These are phyloP conservation scores for Phyllosticta capitalensis DNA, from an alignment of 2,329 filamentous ascomycete genomes.

Conservation along the genomic window DNA sequence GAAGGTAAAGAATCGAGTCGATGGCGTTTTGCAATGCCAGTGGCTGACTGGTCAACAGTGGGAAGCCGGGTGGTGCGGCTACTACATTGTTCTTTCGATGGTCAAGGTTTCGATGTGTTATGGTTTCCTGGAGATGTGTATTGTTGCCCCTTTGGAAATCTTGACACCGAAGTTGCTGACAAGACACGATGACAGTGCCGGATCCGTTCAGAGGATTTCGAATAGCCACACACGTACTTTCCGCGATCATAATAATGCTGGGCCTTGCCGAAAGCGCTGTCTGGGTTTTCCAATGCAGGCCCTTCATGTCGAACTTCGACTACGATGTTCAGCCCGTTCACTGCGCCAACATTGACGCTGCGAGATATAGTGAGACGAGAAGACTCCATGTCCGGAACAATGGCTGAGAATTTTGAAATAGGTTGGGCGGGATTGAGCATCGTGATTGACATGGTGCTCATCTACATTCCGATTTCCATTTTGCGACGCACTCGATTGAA, in stretches of 20 bases:
- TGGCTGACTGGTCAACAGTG: not conserved
- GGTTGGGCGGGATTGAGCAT: slow-evolving; percentile 9
- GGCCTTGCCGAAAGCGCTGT: slow-evolving; percentile 5
- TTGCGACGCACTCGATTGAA: slow-evolving; percentile 4
- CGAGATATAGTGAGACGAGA: slow-evolving; percentile 5
- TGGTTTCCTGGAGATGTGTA: slow-evolving; percentile 9
- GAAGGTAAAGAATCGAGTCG: not conserved
- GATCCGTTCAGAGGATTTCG: slow-evolving; percentile 3
- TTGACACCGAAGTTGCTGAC: not conserved
- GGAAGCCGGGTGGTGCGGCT: slow-evolving; percentile 2
- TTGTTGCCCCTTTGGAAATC: not conserved
- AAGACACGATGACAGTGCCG: not conserved
- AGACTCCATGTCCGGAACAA: not conserved
- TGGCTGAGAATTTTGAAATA: not conserved
- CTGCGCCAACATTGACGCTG: slow-evolving; percentile 4
- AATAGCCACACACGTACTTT: not conserved
- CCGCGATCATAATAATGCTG: slow-evolving; percentile 1
- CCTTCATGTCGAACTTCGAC: slow-evolving; percentile 9
- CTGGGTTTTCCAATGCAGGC: slow-evolving; percentile 8
- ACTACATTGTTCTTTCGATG: slow-evolving; percentile 9
- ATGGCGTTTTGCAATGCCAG: not conserved
- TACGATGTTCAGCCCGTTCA: not conserved
- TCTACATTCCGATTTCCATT: slow-evolving; percentile 8
- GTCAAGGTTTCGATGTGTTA: slow-evolving; percentile 11
- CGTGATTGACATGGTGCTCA: slow-evolving; percentile 3